Base-by-base conservation (phyloP, 208 protist species). In the Trypanosoma cruzi region DNA sequence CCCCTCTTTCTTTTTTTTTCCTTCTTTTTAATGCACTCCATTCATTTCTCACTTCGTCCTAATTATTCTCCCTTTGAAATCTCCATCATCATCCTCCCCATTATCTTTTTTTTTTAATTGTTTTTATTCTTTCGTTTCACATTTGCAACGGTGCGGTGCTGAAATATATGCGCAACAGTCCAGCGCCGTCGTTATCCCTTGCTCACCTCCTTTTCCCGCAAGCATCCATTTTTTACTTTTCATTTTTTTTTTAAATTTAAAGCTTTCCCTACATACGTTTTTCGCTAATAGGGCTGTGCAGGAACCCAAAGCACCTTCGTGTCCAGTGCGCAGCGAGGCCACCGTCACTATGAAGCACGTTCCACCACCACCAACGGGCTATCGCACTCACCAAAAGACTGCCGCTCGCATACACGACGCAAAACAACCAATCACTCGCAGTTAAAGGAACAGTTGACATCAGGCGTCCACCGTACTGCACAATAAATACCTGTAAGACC, bases 361-460 rank as follows among this genome's bases (percentile, higher is more conserved):
- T 37, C 60, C 60, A 81, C 48, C 80, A 70, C 54, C 60, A 36
- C 48, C 71, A 73, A 2, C 81, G 71, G 14, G 77, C 70, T 18
- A 72, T 14, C 7, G 67, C 77, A 11, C 86, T 85, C 10, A 93
- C 80, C 0, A 80, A 58, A 22, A 96, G 77, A 20, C 75, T 85
- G 28, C 58, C 44, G 31, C 71, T 81, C 4, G 80, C 87, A 29
- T 88, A 77, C 7, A 67, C 0, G 10, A 89, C 56, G 22, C 79
- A 91, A 32, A 80, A 84, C 24, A 87, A 28, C 89, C 91, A 96
- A 64, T 95, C 82, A 6, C 68, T 28, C 16, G 64, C 13, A 20
- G 69, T 84, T 13, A 96, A 65, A n/a, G 91, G 91, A 59, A 92
- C 84, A 5, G 89, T 94, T 44, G 73, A 82, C 85, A 96, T 93